Evolutionary conservation across 176 grass and related monocot genomes (phyloP).

Genomic region (Oryza rufipogon): DNA sequence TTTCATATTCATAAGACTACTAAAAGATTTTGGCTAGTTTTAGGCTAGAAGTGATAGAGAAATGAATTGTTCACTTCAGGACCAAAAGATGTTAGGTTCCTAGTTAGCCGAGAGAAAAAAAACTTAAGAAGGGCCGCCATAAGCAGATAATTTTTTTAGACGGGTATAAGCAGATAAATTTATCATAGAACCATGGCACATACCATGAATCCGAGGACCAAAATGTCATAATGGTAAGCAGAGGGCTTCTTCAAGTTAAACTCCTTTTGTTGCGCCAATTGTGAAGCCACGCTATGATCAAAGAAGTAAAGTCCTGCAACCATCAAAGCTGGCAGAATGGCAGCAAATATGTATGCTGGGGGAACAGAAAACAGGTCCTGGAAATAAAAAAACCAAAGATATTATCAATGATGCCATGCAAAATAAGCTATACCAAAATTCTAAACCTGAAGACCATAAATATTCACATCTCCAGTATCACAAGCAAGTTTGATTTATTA

Average conservation of each 20-base stretch:
- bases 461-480: background rate
- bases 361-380: constrained; percentile 91
- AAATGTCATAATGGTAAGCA: constrained; percentile 93
- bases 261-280: constrained; percentile 93
- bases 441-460: background rate
- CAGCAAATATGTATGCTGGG: constrained; percentile 79
- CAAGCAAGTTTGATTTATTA: constrained; percentile 30
- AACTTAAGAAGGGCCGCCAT: background rate
- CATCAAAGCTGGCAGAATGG: constrained; percentile 88
- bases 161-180: background rate
- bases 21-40: background rate
- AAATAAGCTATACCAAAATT: background rate
- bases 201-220: constrained; percentile 87
- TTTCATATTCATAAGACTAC: background rate
- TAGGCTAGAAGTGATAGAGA: constrained; percentile 3
- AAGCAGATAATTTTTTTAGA: background rate
- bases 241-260: constrained; percentile 97
- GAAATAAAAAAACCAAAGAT: constrained; percentile 20
- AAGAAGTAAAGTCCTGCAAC: constrained; percentile 97
- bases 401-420: background rate
- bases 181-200: background rate
- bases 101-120: background rate
- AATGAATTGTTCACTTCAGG: background rate
- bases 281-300: constrained; percentile 92
- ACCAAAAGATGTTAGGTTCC: background rate